Conservation (phyloP, 192 early-diverging fungal genomes). For the Allomyces macrogynus region DNA sequence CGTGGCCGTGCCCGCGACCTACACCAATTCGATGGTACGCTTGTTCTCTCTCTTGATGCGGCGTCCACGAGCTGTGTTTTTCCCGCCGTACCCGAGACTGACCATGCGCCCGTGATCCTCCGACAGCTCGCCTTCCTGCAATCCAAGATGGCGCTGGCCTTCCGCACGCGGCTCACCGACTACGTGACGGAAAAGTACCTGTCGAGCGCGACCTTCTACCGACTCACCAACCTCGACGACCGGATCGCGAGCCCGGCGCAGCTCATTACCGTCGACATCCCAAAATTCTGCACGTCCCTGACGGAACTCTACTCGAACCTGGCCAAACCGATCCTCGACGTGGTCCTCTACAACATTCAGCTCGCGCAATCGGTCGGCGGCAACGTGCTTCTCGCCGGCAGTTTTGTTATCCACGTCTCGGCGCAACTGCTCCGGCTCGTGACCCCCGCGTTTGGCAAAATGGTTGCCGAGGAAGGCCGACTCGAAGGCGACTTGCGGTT, state of each 20-base stretch:
- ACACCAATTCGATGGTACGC: constrained; percentile 78
- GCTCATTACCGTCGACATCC: constrained; percentile 71
- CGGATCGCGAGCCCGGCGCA: constrained; percentile 81
- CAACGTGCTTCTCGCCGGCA: constrained; percentile 62
- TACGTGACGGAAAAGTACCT: constrained; percentile 73
- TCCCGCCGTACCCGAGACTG: too few species aligned
- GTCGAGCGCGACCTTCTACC: constrained; percentile 79
- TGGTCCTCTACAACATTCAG: constrained; percentile 78
- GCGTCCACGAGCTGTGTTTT: too few species aligned
- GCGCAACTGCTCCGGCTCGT: constrained; percentile 54
- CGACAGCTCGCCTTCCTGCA: constrained; percentile 48
- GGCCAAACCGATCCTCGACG: constrained; percentile 87
- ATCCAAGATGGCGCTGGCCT: constrained; percentile 51
- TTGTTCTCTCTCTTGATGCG: background rate
- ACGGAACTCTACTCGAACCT: constrained; percentile 74
- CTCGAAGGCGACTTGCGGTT: constrained; percentile 89
- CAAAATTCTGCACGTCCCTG: constrained; percentile 71
- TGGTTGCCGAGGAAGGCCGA: constrained; percentile 78
- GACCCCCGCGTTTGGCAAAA: constrained; percentile 89
- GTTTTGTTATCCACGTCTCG: constrained; percentile 55
- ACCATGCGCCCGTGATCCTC: background rate
- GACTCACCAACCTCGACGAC: constrained; percentile 80
- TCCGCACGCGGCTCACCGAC: constrained; percentile 71
- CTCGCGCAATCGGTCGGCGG: constrained; percentile 66
- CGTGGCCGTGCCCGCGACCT: constrained; percentile 83